These are phyloP conservation scores for Panaeolus papilionaceus DNA, from an alignment of 768 basidiomycete species.

Conservation along the genomic window DNA sequence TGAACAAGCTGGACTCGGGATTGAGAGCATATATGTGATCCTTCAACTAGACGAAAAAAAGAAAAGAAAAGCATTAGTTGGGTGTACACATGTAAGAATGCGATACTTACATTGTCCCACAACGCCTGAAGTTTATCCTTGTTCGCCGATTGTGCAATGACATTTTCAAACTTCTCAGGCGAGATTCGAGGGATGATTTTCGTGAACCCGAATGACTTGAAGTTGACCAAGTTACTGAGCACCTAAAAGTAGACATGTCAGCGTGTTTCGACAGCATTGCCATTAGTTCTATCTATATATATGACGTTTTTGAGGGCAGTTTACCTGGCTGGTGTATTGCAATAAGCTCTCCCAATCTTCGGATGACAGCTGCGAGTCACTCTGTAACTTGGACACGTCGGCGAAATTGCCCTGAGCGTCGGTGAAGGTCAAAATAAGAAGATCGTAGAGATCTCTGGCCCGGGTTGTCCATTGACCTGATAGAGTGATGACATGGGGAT, in stretches of 20 bases:
- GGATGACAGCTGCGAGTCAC: conserved; percentile 55
- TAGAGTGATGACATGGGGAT: background rate
- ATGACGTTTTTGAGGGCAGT: conserved; percentile 22
- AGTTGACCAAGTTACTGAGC: conserved; percentile 74
- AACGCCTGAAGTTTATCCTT: conserved; percentile 58
- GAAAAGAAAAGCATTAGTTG: background rate
- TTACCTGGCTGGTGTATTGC: conserved; percentile 77
- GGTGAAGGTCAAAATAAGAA: conserved; percentile 74
- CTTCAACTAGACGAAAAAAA: conserved; percentile 54
- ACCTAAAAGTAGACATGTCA: conserved; percentile 37
- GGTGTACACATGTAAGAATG: background rate
- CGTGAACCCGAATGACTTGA: conserved; percentile 83
- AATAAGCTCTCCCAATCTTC: conserved; percentile 74
- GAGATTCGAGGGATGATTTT: conserved; percentile 83
- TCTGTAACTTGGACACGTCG: conserved; percentile 60
- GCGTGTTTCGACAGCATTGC: background rate
- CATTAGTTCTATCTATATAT: background rate
- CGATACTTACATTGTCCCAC: conserved; percentile 62
- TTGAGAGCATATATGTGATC: conserved; percentile 72
- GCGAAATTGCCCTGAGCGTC: conserved; percentile 56
- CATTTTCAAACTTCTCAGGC: conserved; percentile 63
- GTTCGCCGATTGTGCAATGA: conserved; percentile 67
- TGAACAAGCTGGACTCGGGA: conserved; percentile 72
- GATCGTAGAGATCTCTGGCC: conserved; percentile 70
- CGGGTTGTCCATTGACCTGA: conserved; percentile 80